Conservation (phyloP, 441 rosid genomes). For the Rhodomyrtus psidioides region DNA sequence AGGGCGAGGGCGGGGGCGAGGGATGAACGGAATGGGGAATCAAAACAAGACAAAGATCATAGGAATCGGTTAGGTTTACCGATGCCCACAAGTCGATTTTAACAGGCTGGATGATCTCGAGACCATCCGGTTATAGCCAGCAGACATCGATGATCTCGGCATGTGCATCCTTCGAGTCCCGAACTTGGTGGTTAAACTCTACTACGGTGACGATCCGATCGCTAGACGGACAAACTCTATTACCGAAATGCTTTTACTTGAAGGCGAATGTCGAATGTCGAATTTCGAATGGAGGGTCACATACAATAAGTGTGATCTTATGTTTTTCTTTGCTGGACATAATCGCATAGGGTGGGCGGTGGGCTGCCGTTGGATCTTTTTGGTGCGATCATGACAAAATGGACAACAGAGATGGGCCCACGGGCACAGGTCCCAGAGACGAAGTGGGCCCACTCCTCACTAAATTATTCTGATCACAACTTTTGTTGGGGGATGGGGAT, state of each 20-base stretch:
- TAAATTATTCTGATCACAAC: not conserved
- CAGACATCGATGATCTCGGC: not conserved
- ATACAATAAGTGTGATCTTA: not conserved
- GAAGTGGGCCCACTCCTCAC: not conserved
- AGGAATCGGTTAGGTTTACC: not conserved
- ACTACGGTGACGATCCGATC: too few species aligned
- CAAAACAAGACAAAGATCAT: not conserved
- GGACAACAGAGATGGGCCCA: not conserved
- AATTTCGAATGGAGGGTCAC: not conserved
- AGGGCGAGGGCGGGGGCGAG: not conserved
- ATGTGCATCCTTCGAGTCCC: not conserved
- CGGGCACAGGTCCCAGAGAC: not conserved
- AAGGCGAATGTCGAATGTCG: not conserved
- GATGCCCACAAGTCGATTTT: not conserved
- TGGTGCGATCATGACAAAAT: not conserved
- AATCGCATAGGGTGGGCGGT: not conserved
- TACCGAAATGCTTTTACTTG: rapidly evolving
- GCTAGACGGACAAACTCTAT: not conserved
- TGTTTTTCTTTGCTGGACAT: not conserved
- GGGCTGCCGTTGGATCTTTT: not conserved
- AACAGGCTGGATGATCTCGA: not conserved
- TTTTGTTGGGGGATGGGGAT: not conserved
- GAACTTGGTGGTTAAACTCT: too few species aligned
- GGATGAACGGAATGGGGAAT: not conserved
- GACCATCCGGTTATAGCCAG: not conserved